phyloP scores from a whole-genome alignment of 257 asterid species.

The Oldenlandia corymbosa region DNA sequence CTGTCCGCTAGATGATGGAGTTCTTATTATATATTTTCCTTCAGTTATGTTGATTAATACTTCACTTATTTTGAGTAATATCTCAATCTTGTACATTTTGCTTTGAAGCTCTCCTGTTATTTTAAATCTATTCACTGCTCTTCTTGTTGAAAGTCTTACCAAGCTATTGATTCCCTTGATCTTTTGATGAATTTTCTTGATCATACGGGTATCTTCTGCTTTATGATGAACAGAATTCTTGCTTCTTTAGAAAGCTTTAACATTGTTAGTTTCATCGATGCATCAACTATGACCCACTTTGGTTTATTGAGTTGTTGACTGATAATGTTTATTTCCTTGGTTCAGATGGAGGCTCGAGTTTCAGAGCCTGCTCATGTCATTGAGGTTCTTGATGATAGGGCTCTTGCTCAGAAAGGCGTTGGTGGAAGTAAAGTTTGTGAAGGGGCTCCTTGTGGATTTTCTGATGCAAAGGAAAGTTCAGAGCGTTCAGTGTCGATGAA shows the following conservation, averaged over 20 bases:
- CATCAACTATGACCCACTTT: neutral
- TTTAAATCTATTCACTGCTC: too few relatives aligned
- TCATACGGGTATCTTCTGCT: neutral
- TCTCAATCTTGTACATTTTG: too few relatives aligned
- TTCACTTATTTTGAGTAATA: too few relatives aligned
- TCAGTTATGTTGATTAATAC: too few relatives aligned
- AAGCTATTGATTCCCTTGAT: neutral
- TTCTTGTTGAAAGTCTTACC: too few relatives aligned
- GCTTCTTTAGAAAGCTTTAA: too few relatives aligned
- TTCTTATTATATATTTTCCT: too few relatives aligned
- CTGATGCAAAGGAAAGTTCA: conserved; percentile 54
- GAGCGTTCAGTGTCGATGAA: conserved; percentile 73
- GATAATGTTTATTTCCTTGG: conserved; percentile 5
- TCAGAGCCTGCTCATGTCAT: conserved; percentile 42
- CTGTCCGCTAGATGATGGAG: too few relatives aligned
- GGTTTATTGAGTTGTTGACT: neutral
- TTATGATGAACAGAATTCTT: neutral
- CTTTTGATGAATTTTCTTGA: neutral
- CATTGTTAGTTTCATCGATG: neutral
- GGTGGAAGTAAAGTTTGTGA: conserved; percentile 57
- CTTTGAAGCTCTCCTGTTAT: too few relatives aligned
- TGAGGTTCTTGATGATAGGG: conserved; percentile 40
- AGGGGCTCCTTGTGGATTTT: conserved; percentile 73
- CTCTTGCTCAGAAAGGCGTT: conserved; percentile 32
- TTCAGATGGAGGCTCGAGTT: conserved; percentile 58